Percentiles rank a stretch among this genome's conserved stretches.
These are phyloP conservation scores for Pontederia paniculata DNA, from an alignment of 176 grass and related monocot species.

Conservation along the genomic window DNA sequence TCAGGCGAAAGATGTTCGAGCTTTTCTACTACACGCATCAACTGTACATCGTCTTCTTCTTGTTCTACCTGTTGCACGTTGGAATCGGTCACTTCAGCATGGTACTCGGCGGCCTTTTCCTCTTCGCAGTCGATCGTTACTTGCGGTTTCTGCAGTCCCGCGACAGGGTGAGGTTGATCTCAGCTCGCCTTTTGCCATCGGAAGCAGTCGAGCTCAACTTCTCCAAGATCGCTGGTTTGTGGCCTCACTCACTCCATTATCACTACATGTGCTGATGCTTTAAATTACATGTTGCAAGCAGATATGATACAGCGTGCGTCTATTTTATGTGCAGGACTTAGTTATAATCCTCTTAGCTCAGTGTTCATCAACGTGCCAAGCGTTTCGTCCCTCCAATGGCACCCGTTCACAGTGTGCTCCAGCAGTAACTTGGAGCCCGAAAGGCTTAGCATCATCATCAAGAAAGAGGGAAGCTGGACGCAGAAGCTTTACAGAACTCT, in stretches of 20 bases:
- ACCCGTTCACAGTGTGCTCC: conserved; percentile 48
- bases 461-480: conserved; percentile 51
- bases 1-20: conserved; percentile 42
- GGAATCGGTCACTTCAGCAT: conserved; percentile 22
- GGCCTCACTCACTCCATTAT: not conserved
- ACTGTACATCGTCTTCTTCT: conserved; percentile 32
- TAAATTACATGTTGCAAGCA: not conserved
- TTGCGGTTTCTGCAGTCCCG: conserved; percentile 47
- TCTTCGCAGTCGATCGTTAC: conserved; percentile 46
- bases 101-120: conserved; percentile 29
- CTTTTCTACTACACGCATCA: conserved; percentile 49
- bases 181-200: conserved; percentile 31
- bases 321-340: conserved; percentile 15
- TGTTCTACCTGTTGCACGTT: conserved; percentile 40
- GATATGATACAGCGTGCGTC: not conserved
- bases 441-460: conserved; percentile 39
- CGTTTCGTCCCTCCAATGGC: conserved; percentile 48
- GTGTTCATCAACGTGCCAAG: conserved; percentile 45
- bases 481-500: conserved; percentile 27
- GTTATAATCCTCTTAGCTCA: conserved; percentile 35
- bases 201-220: conserved; percentile 49
- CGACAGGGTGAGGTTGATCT: conserved; percentile 27
- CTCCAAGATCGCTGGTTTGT: conserved; percentile 31
- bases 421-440: conserved; percentile 39
- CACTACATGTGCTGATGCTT: not conserved